A percentile compares a stretch with the other conserved stretches of the same genome.
phyloP scores from a whole-genome alignment of 257 asterid species.

The Rauvolfia tetraphylla region DNA sequence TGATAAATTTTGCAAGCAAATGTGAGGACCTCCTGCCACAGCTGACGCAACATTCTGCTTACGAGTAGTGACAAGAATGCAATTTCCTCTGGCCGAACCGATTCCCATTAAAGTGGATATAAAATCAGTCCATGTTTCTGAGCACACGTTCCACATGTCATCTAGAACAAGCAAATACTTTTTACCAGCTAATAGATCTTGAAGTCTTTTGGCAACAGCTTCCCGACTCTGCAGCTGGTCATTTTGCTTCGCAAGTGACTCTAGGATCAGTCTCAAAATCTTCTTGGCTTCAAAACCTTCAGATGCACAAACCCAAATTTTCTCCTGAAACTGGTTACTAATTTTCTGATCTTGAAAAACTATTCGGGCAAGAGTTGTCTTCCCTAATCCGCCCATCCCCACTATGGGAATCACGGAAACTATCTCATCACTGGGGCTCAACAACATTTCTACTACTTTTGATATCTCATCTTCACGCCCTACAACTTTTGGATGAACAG shows the following conservation, averaged over 20 bases:
- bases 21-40: not conserved
- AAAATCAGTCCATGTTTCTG: conserved; percentile 9
- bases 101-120: conserved; percentile 3
- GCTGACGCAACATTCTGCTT: not conserved
- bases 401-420: conserved; percentile 8
- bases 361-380: conserved; percentile 19
- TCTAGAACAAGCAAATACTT: conserved; percentile 17
- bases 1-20: not conserved
- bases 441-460: not conserved
- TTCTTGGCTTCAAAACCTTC: conserved; percentile 11
- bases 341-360: conserved; percentile 15
- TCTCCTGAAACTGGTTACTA: not conserved
- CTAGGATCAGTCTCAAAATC: conserved; percentile 13
- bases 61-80: conserved; percentile 9
- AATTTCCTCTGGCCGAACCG: conserved; percentile 1
- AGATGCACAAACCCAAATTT: conserved; percentile 25
- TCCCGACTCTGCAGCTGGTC: not conserved
- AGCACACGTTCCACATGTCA: conserved; percentile 18
- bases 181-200: not conserved
- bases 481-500: not conserved
- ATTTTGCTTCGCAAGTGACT: not conserved
- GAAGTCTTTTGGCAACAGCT: not conserved
- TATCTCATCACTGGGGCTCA: not conserved
- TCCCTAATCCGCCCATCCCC: conserved; percentile 22
- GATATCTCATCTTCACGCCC: conserved; percentile 9